Base-by-base conservation (phyloP, 192 early-diverging fungal species). In the Coemansia nantahalensis region DNA sequence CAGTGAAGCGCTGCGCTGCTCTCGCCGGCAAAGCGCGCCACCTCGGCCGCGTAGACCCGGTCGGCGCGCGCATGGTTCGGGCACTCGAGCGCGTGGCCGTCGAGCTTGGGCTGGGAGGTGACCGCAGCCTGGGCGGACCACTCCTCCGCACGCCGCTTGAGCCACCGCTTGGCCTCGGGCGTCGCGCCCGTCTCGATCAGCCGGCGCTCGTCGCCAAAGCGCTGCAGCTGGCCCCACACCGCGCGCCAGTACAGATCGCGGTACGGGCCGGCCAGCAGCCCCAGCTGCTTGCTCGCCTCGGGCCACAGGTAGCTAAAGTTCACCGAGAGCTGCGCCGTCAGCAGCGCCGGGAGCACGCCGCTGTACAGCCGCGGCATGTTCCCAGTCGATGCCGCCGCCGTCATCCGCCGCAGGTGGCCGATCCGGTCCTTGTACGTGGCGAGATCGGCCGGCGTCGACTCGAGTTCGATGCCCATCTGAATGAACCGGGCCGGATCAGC, bases 261-360 rank as follows among this genome's bases (percentile, higher is more conserved):
- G 39, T 84, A 48, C 16, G 77, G 48, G 16, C 66, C 65, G 2
- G 86, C 73, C 18, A 85, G 62, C 23, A 72, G 68, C 8, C 65
- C 64, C 38, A 92, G 57, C 24, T 81, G 62, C 35, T 76, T 78
- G 15, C 76, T 84, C 13, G 80, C 84, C 51, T 94, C 90, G 9
- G 86, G 59, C 91, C 92, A 95, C 15, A 97, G 54, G 7, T 88
- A 83, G 23, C 82, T 83, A 41, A 97, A 90, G 59, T 92, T 91
- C 33, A 89, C 80, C 12, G 86, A 85, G 30, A 93, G 79, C 33
- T 89, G 69, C 15, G 82, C 82, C 18, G 63, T 14, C 45, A 95
- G 65, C 49, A 83, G 62, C 24, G 85, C 77, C 36, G 82, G 82
- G 45, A 85, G 77, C 18, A 86, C 77, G 15, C 81, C 77, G 22